Evolutionary conservation across 108 stramenopile genomes (phyloP).

Genomic region (Skeletonema costatum): DNA sequence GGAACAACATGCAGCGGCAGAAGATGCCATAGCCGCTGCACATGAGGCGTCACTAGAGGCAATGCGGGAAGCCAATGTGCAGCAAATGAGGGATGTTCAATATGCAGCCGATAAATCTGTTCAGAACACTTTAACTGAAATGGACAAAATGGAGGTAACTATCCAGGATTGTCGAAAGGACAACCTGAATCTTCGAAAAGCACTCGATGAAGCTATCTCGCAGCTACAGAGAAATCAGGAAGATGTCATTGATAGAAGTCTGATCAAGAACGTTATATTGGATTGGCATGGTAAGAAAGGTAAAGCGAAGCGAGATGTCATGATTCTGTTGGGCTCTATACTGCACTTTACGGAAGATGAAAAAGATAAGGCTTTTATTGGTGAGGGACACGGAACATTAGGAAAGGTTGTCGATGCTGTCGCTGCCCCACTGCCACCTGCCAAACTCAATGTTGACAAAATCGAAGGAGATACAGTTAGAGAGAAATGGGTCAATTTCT

Average conservation of each 20-base stretch:
- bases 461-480: constrained; percentile 84
- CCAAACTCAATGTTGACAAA: constrained; percentile 74
- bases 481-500: constrained; percentile 87
- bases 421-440: constrained; percentile 76
- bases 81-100: constrained; percentile 70
- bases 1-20: constrained; percentile 62
- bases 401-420: constrained; percentile 64
- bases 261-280: constrained; percentile 90
- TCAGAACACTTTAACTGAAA: constrained; percentile 61
- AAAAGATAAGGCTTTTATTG: constrained; percentile 73
- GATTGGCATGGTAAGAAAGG: constrained; percentile 83
- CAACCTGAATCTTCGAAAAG: constrained; percentile 73
- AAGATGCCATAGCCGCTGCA: constrained; percentile 69
- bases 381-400: constrained; percentile 46
- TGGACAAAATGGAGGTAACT: constrained; percentile 57
- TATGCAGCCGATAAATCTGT: constrained; percentile 60
- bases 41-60: constrained; percentile 72
- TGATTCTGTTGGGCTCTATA: constrained; percentile 83
- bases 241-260: constrained; percentile 84
- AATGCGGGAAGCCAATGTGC: constrained; percentile 56
- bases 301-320: constrained; percentile 77
- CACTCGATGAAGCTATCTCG: constrained; percentile 87
- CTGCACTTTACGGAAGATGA: constrained; percentile 89
- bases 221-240: constrained; percentile 88
- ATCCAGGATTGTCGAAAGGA: constrained; percentile 61